A percentile compares a stretch with the other conserved stretches of the same genome.
Conservation (phyloP, 2,329 filamentous ascomycete genomes). For the Microcyclospora tardicrescens region DNA sequence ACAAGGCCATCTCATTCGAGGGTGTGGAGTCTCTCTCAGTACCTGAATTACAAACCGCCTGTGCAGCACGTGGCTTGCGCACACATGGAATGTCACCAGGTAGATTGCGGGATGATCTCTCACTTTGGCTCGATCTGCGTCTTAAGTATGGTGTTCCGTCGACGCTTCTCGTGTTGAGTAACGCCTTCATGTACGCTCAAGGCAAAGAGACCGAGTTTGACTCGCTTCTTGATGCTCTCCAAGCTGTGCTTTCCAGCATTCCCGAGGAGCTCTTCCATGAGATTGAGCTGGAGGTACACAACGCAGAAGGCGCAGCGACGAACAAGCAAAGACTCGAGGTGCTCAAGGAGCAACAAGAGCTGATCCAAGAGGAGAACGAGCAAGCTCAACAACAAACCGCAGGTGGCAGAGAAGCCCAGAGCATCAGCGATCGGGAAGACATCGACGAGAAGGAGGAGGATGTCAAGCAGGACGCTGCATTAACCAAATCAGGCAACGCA, state of each 20-base stretch:
- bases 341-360: constrained; percentile 92
- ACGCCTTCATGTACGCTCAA: constrained; percentile 93
- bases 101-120: constrained; percentile 74
- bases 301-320: constrained; percentile 87
- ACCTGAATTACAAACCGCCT: constrained; percentile 80
- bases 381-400: constrained; percentile 73
- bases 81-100: constrained; percentile 86
- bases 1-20: constrained; percentile 85
- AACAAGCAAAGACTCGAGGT: constrained; percentile 99
- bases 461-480: constrained; percentile 16
- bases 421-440: constrained; percentile 64
- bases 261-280: constrained; percentile 98
- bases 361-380: constrained; percentile 93
- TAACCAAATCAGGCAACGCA: constrained; percentile 6
- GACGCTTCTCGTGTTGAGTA: constrained; percentile 87
- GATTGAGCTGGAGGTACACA: constrained; percentile 96
- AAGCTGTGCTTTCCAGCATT: constrained; percentile 83
- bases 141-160: constrained; percentile 92
- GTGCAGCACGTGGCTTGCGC: constrained; percentile 79
- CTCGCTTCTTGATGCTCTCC: constrained; percentile 82
- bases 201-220: constrained; percentile 72
- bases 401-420: constrained; percentile 41
- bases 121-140: constrained; percentile 87
- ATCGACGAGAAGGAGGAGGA: constrained; percentile 82
- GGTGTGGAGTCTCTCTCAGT: constrained; percentile 90